Percentiles rank a stretch among this genome's conserved stretches.
Evolutionary conservation across 345 rosid species (phyloP).

Genomic region (Populus deltoides): DNA sequence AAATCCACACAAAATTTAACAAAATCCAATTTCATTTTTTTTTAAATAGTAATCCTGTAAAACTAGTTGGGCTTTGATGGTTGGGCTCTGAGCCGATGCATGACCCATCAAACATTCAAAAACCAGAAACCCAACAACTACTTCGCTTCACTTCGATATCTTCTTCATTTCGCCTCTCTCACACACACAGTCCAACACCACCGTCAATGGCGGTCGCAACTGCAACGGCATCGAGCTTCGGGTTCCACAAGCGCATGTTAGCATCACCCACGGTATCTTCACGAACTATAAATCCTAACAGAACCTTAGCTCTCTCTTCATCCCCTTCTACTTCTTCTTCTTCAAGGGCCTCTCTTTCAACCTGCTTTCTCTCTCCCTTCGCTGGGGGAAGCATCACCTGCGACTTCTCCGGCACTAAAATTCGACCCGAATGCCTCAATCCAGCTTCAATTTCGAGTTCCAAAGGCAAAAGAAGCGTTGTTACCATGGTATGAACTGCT

Average conservation of each 20-base stretch:
- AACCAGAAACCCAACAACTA: not conserved
- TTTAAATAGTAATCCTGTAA: not conserved
- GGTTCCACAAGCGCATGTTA: slow-evolving; percentile 39
- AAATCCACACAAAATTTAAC: not conserved
- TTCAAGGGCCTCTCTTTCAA: slow-evolving; percentile 45
- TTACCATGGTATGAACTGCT: slow-evolving; percentile 53
- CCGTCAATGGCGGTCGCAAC: slow-evolving; percentile 51
- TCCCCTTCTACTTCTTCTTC: slow-evolving; percentile 39
- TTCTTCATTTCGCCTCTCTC: not conserved
- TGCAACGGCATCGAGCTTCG: slow-evolving; percentile 38
- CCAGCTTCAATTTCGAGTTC: slow-evolving; percentile 48
- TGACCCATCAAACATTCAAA: not conserved
- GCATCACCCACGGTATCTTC: slow-evolving; percentile 31
- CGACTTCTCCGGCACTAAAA: slow-evolving; percentile 50
- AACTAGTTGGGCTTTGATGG: not conserved
- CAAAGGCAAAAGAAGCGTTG: slow-evolving; percentile 61
- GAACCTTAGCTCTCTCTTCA: slow-evolving; percentile 13
- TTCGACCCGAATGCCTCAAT: slow-evolving; percentile 45
- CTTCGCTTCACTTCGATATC: not conserved
- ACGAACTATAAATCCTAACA: slow-evolving; percentile 24
- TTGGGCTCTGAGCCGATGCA: not conserved
- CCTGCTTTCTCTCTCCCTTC: slow-evolving; percentile 43
- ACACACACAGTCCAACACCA: not conserved
- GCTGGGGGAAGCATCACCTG: slow-evolving; percentile 45
- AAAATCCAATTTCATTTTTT: no score